Base-by-base conservation (phyloP, 2,329 filamentous ascomycete genomes). In the Rasamsonia emersonii region DNA sequence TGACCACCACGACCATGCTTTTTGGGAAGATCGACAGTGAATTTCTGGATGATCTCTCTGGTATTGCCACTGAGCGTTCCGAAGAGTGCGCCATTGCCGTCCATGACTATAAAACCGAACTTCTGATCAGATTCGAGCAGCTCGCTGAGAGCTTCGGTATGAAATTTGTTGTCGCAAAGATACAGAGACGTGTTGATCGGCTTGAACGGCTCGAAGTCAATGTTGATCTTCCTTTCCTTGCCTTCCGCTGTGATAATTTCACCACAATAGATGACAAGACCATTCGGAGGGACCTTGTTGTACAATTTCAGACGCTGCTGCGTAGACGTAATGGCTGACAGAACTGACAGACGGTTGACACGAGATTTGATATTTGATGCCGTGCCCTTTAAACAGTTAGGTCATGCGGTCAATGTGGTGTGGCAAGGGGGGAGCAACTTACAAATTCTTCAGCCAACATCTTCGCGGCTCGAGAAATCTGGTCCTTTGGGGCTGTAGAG, bases 401-500 rank as follows among this genome's bases (percentile, higher is more conserved):
- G 25, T 32, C 19, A 37, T 23, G 16, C 9, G 26, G 19, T 30
- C 13, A 8, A 17, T 29, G 24, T 26, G 20, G 6, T 20, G 18
- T 15, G 20, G 9, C 18, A 14, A 10, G 24, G 13, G 14, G 9
- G 9, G 10, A 11, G 21, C 13, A 24, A 68, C 82, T 47, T 75
- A 91, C 85, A 59, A 91, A 94, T 84, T 94, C 88, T 95, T 98
- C 91, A 71, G 93, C 93, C 80, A 98, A 82, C 91, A 98, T 98
- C 76, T 96, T 96, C 39, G 91, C 85, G 34, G 85, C 82, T 55
- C 88, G 82, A 27, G 91, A 96, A 44, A 98, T 77, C 68, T 98
- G 91, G 64, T 95, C 88, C 77, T 98, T 98, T 49, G 91, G 91
- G 39, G 91, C 86, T 93, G 54, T 38, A 46, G n/a, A 25, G 23